Evolutionary conservation across 352 stramenopile genomes (phyloP).

Genomic region (Blastocystis hominis): DNA sequence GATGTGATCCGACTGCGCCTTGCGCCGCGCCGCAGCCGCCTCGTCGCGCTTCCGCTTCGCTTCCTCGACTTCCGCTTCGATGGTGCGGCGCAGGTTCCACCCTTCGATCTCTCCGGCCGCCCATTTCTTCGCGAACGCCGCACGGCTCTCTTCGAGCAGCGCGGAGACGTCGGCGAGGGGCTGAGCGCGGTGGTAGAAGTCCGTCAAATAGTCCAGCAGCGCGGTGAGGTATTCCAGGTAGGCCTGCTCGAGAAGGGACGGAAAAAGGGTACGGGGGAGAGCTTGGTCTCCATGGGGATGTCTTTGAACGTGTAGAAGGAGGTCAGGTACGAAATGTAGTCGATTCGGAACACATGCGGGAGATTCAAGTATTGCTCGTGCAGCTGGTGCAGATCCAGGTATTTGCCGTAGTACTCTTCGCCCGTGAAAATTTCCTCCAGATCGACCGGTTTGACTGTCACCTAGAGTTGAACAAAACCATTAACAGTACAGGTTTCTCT

Average conservation of each 20-base stretch:
- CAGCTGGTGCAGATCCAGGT: slow-evolving; percentile 76
- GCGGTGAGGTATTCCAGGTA: slow-evolving; percentile 66
- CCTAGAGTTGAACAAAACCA: not conserved
- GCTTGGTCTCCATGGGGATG: slow-evolving; percentile 55
- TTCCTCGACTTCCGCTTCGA: slow-evolving; percentile 34
- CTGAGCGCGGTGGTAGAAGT: slow-evolving; percentile 76
- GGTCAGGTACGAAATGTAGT: slow-evolving; percentile 49
- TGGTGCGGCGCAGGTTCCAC: not conserved
- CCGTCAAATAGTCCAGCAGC: slow-evolving; percentile 72
- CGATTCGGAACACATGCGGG: slow-evolving; percentile 63
- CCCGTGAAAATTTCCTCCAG: slow-evolving; percentile 68
- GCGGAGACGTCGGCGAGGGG: slow-evolving; percentile 72
- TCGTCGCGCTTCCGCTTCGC: not conserved
- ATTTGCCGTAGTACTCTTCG: slow-evolving; percentile 77
- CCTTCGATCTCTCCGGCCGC: not conserved
- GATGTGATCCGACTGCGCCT: slow-evolving; percentile 19
- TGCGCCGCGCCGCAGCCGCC: not conserved
- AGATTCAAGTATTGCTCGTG: slow-evolving; percentile 73
- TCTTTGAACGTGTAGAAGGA: slow-evolving; percentile 55
- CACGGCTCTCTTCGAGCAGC: not conserved
- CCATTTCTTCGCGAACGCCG: slow-evolving; percentile 45
- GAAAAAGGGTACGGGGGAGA: not conserved
- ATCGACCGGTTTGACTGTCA: not conserved
- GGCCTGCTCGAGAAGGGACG: not conserved
- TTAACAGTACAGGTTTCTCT: slow-evolving; percentile 58